phyloP scores from a whole-genome alignment of 768 basidiomycete species.

The Sporobolomyces pararoseus region DNA sequence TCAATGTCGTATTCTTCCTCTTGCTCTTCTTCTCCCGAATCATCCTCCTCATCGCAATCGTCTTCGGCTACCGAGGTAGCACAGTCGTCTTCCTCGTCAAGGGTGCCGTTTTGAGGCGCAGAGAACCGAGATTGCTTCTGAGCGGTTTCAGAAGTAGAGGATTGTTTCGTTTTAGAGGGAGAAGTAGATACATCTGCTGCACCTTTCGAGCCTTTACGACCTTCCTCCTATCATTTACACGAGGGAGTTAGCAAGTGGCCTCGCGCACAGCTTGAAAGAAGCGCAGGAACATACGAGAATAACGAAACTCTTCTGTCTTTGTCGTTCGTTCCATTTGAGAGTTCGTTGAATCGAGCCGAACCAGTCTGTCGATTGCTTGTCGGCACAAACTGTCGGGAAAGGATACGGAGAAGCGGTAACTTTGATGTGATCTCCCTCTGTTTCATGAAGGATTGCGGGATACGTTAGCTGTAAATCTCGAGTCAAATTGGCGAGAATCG shows the following conservation, averaged over 20 bases:
- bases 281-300: conserved; percentile 60
- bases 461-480: no score
- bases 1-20: conserved; percentile 72
- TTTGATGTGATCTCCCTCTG: conserved; percentile 99
- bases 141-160: conserved; percentile 4
- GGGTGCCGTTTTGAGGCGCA: conserved; percentile 16
- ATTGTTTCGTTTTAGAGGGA: not conserved
- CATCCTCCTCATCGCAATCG: conserved; percentile 49
- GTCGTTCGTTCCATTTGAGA: conserved; percentile 97
- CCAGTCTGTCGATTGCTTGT: conserved; percentile 98
- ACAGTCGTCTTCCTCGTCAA: conserved; percentile 5
- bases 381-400: conserved; percentile 96
- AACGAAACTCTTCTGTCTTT: conserved; percentile 97
- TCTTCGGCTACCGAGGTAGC: conserved; percentile 35
- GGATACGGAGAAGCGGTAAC: conserved; percentile 95
- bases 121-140: conserved; percentile 7
- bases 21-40: conserved; percentile 55
- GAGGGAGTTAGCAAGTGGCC: no score
- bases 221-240: conserved; percentile 26
- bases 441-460: no score
- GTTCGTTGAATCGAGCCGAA: conserved; percentile 95
- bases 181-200: not conserved
- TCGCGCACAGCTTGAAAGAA: no score
- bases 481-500: not conserved
- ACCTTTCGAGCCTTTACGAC: conserved; percentile 32